Percentiles rank a stretch among this genome's conserved stretches.
phyloP scores from a whole-genome alignment of 1,284 basidiomycete species.

The Boletellus deceptivus region DNA sequence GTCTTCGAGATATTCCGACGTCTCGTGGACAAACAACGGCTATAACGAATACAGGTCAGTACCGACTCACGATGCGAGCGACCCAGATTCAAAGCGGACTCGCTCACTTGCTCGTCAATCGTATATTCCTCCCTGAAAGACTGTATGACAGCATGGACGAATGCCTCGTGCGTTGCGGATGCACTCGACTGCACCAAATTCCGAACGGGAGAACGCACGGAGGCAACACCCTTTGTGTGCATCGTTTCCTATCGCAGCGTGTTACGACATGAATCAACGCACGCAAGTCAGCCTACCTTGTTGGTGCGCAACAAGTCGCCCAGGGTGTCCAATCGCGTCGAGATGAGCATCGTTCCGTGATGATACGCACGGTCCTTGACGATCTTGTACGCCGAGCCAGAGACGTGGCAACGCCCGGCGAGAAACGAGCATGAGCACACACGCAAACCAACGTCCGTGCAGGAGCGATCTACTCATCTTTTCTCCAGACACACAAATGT shows the following conservation, averaged over 20 bases:
- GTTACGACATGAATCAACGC: neutral
- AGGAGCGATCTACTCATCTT: constrained; percentile 67
- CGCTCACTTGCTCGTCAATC: constrained; percentile 44
- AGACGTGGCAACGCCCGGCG: constrained; percentile 59
- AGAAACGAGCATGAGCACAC: neutral
- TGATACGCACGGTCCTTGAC: constrained; percentile 91
- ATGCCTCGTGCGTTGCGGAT: constrained; percentile 62
- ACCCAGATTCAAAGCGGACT: neutral
- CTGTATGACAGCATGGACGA: constrained; percentile 67
- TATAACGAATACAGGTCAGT: constrained; percentile 9
- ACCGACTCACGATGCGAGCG: neutral
- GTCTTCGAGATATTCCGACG: constrained; percentile 43
- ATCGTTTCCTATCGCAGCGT: constrained; percentile 58
- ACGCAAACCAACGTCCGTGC: neutral
- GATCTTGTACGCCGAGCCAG: constrained; percentile 98
- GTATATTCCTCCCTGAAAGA: constrained; percentile 72
- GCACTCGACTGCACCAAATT: constrained; percentile 69
- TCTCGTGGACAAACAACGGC: constrained; percentile 43
- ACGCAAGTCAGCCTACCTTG: constrained; percentile 50
- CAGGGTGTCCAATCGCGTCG: constrained; percentile 69
- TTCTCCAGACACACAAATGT: constrained; percentile 77
- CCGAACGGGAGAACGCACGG: constrained; percentile 88
- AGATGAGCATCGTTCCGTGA: constrained; percentile 99
- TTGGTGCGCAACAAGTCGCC: constrained; percentile 70
- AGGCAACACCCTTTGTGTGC: constrained; percentile 84